A percentile compares a stretch with the other conserved stretches of the same genome.
phyloP scores from a whole-genome alignment of 306 rosid species.

The Trifolium repens region DNA sequence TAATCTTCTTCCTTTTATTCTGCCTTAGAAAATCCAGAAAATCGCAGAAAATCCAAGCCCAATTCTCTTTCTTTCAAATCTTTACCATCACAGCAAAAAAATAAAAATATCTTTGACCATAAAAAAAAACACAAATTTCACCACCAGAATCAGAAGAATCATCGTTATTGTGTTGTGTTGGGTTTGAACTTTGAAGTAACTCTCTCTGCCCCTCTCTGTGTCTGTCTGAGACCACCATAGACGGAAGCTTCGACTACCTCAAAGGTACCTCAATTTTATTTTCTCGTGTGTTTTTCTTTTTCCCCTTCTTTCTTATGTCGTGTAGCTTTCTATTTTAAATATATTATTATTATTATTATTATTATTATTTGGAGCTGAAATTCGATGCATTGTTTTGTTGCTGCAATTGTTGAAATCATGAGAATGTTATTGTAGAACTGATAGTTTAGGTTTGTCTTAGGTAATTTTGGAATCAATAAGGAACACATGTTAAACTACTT shows the following conservation, averaged over 20 bases:
- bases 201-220: no score
- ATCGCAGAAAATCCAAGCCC: background rate
- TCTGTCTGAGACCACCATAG: background rate
- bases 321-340: background rate
- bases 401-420: background rate
- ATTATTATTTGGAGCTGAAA: background rate
- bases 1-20: background rate
- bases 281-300: background rate
- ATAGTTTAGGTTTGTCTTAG: background rate
- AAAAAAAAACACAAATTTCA: background rate
- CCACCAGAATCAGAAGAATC: background rate
- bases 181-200: background rate
- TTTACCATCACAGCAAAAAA: background rate
- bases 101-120: background rate
- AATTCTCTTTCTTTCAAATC: background rate
- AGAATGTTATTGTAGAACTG: background rate
- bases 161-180: background rate
- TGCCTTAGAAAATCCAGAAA: no score
- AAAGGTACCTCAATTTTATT: background rate
- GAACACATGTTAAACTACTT: no score
- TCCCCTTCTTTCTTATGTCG: no score
- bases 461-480: no score
- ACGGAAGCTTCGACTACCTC: conserved; percentile 15
- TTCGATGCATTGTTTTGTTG: background rate
- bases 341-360: background rate